Conservation (phyloP, 2,329 filamentous ascomycete species). For the Ceratocystis variospora region DNA sequence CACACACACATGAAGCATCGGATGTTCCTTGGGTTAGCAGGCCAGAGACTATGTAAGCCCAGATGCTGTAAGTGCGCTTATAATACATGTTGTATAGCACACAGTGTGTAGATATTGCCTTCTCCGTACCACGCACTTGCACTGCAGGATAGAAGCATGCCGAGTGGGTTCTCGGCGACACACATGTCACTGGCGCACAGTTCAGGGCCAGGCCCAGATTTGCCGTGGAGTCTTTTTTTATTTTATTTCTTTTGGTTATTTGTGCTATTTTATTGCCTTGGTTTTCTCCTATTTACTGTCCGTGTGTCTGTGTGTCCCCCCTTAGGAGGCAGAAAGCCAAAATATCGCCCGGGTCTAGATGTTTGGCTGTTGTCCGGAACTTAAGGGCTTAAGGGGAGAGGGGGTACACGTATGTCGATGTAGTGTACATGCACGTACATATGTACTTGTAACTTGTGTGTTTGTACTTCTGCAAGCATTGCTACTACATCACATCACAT, state of each 20-base stretch:
- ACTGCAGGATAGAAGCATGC: background rate
- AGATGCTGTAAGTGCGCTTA: background rate
- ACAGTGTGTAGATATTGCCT: background rate
- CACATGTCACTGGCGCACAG: constrained; percentile 2
- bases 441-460: background rate
- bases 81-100: background rate
- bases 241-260: background rate
- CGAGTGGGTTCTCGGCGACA: background rate
- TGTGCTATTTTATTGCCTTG: background rate
- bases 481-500: background rate
- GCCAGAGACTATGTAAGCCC: no score
- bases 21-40: no score
- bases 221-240: background rate
- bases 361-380: background rate
- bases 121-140: background rate
- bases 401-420: no score
- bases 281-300: background rate
- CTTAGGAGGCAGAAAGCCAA: background rate
- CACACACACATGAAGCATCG: no score
- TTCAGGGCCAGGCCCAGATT: background rate
- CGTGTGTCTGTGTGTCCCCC: background rate
- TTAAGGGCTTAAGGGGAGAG: background rate
- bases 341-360: background rate
- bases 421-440: background rate
- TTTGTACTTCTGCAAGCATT: background rate